These are phyloP conservation scores for Paecilomyces formosus DNA, from an alignment of 2,329 filamentous ascomycete species.

Conservation along the genomic window DNA sequence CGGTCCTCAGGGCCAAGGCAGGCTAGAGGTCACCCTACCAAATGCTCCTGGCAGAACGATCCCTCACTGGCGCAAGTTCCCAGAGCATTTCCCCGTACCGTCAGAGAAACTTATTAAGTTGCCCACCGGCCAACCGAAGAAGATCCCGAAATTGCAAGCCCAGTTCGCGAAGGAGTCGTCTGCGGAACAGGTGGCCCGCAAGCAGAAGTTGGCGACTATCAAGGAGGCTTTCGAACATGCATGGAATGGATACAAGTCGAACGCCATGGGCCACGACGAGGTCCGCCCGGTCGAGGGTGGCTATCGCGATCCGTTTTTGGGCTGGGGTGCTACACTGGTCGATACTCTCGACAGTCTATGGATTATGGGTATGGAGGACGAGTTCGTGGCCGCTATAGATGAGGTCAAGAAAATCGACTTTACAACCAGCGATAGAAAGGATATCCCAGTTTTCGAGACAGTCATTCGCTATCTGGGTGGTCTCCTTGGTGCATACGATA, in stretches of 20 bases:
- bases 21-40: conserved; percentile 21
- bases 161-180: conserved; percentile 59
- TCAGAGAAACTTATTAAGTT: conserved; percentile 64
- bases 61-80: conserved; percentile 65
- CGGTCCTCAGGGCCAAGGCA: conserved; percentile 25
- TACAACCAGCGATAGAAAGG: conserved; percentile 56
- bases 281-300: conserved; percentile 62
- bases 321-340: conserved; percentile 82
- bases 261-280: conserved; percentile 84
- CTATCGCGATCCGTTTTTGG: conserved; percentile 75
- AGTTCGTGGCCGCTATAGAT: conserved; percentile 71
- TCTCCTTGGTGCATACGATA: conserved; percentile 75
- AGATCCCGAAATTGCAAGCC: conserved; percentile 71
- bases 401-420: conserved; percentile 73
- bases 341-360: conserved; percentile 77
- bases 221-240: conserved; percentile 67
- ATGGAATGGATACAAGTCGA: conserved; percentile 73
- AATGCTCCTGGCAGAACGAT: conserved; percentile 16
- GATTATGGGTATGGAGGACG: conserved; percentile 73
- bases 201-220: conserved; percentile 58
- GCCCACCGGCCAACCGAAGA: conserved; percentile 62
- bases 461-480: conserved; percentile 88
- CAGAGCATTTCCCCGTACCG: conserved; percentile 71
- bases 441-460: conserved; percentile 89
- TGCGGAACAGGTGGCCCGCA: conserved; percentile 53